Conservation (phyloP, 2,329 filamentous ascomycete species). For the Fusarium xylarioides region DNA sequence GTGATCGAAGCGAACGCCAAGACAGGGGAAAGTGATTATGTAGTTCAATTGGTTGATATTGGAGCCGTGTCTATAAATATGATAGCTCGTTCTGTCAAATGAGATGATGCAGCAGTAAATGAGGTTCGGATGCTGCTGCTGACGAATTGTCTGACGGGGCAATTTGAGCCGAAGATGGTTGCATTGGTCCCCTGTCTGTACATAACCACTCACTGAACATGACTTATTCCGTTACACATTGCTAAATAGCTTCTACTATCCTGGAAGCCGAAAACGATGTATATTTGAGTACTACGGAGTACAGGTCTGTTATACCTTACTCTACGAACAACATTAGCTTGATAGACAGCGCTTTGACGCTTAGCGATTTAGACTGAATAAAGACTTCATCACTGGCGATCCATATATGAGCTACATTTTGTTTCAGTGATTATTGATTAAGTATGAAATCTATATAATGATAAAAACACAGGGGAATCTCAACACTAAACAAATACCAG, state of each 20-base stretch:
- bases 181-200: neutral
- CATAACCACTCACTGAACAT: neutral
- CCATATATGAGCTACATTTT: no score
- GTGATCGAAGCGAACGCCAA: neutral
- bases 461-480: conserved; percentile 6
- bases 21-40: neutral
- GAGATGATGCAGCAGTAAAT: neutral
- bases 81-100: neutral
- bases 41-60: neutral
- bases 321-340: neutral
- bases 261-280: neutral
- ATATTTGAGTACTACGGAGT: no score
- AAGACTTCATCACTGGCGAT: neutral
- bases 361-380: no score
- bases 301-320: neutral
- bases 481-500: neutral
- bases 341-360: neutral
- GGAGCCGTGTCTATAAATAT: neutral
- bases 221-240: neutral
- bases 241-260: neutral
- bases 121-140: neutral
- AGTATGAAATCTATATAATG: neutral
- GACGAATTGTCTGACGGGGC: neutral
- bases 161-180: neutral
- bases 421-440: neutral